phyloP scores from a whole-genome alignment of 2,329 filamentous ascomycete species.

The Penicillium decumbens region DNA sequence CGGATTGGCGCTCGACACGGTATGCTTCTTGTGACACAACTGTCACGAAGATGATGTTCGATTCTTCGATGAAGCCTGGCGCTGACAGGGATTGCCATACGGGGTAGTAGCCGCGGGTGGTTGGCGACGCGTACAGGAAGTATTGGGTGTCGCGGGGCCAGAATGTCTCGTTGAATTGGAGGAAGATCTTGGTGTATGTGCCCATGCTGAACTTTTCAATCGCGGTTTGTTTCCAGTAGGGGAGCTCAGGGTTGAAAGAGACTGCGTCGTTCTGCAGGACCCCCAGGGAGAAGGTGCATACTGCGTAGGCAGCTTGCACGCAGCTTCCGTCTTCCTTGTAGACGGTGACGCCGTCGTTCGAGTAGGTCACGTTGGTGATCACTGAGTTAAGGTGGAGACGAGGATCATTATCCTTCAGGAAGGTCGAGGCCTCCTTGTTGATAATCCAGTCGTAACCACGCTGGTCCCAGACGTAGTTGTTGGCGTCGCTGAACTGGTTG shows the following conservation, averaged over 20 bases:
- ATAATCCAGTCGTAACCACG: conserved; percentile 59
- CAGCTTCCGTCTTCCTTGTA: conserved; percentile 53
- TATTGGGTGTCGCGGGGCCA: conserved; percentile 56
- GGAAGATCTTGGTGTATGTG: conserved; percentile 69
- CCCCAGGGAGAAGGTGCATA: conserved; percentile 64
- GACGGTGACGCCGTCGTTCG: conserved; percentile 51
- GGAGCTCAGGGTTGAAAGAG: conserved; percentile 55
- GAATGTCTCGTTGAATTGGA: conserved; percentile 64
- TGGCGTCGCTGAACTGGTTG: conserved; percentile 58
- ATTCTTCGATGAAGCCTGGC: conserved; percentile 56
- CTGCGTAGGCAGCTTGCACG: conserved; percentile 57
- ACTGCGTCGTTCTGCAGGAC: conserved; percentile 61
- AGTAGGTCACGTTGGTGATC: conserved; percentile 54
- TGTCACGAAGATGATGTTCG: conserved; percentile 63
- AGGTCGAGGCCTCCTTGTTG: conserved; percentile 53
- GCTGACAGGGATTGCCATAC: conserved; percentile 61
- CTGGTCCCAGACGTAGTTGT: conserved; percentile 58
- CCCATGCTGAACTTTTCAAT: conserved; percentile 65
- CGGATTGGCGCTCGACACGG: conserved; percentile 55
- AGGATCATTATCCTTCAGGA: conserved; percentile 53
- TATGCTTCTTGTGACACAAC: conserved; percentile 55
- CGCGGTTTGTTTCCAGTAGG: conserved; percentile 59
- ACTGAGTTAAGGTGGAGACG: conserved; percentile 56
- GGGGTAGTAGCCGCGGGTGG: conserved; percentile 52
- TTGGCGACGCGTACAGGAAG: conserved; percentile 51